Base-by-base conservation (phyloP, 179 eudicot genomes). In the Silene coronaria region DNA sequence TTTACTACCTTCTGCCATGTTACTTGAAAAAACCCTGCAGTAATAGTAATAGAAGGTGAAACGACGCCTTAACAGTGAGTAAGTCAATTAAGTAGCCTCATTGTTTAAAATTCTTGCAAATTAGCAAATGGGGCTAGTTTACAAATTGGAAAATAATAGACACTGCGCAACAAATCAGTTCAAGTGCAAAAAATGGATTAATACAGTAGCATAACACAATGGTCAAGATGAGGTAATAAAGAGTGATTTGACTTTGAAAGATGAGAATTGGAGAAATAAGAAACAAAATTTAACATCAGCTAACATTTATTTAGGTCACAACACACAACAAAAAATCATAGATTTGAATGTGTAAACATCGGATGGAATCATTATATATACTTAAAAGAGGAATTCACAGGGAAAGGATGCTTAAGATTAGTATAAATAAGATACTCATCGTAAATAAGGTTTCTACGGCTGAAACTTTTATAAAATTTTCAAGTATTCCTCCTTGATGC, bases 1-100 rank as follows among this genome's bases (percentile, higher is more conserved):
- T 74, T 82, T 90, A 73, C 80, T 84, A 58, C 84, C 58, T 71
- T 73, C 83, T n/a, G 76, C 76, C 82, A 80, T 79, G 58, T 79
- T 36, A 45, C 61, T 48, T 24, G 64, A 38, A 62, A 66, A 22
- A 36, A 51, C 17, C 5, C 65, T 73, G 61, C 76, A 77, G 70
- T 73, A 73, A 65, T 78, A 79, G 80, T 6, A 14, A 27, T 55
- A 60, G 28, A 75, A 71, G 6, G 58, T 16, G 57, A 55, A 27
- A 46, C 23, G 14, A 69, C 1, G 59, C 71, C 71, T 36, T 16
- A 34, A 34, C 8, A 5, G 1, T 34, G 38, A 34, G 8, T 34
- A 34, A 34, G 38, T 34, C 7, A 34, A 34, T 34, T 34, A 34
- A 34, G 38, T 34, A 34, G 55, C 13, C n/a, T 17, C 4, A 48